Evolutionary conservation across 129 eudicot species (phyloP).

Genomic region (Sambucus nigra): DNA sequence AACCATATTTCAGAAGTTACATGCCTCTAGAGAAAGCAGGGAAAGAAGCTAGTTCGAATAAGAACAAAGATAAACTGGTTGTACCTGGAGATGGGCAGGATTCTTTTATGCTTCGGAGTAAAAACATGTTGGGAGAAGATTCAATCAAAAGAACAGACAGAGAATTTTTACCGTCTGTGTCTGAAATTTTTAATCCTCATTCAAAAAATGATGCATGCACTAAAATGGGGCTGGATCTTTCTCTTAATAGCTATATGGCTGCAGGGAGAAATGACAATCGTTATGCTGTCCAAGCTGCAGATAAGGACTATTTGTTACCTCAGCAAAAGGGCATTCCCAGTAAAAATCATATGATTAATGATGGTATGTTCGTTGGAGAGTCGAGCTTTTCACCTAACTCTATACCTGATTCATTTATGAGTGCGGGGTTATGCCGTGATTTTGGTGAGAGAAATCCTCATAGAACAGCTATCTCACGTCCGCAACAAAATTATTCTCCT

Average conservation of each 20-base stretch:
- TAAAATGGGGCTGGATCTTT: slow-evolving; percentile 38
- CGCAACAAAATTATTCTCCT: slow-evolving; percentile 19
- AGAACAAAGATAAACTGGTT: slow-evolving; percentile 18
- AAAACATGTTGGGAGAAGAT: slow-evolving; percentile 22
- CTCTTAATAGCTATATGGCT: slow-evolving; percentile 30
- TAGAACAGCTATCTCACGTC: background rate
- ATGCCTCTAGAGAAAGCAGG: slow-evolving; percentile 30
- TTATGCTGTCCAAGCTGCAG: background rate
- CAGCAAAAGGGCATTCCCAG: slow-evolving; percentile 10
- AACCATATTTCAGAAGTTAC: slow-evolving; percentile 17
- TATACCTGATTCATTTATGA: slow-evolving; percentile 9
- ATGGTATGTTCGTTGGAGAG: slow-evolving; percentile 24
- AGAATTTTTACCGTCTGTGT: background rate
- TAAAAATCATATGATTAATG: slow-evolving; percentile 21
- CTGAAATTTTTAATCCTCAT: slow-evolving; percentile 7
- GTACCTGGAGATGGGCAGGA: slow-evolving; percentile 14
- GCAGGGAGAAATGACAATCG: slow-evolving; percentile 3
- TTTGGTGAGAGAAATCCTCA: slow-evolving; percentile 22
- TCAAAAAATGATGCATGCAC: slow-evolving; percentile 12
- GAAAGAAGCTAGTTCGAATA: slow-evolving; percentile 18
- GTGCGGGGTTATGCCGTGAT: slow-evolving; percentile 25
- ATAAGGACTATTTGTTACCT: slow-evolving; percentile 5
- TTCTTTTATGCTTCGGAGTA: slow-evolving; percentile 5
- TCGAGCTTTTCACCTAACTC: slow-evolving; percentile 16
- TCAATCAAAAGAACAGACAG: slow-evolving; percentile 2